Percentiles rank a stretch among this genome's conserved stretches.
Conservation (phyloP, 192 early-diverging fungal genomes). For the Coemansia sp. region DNA sequence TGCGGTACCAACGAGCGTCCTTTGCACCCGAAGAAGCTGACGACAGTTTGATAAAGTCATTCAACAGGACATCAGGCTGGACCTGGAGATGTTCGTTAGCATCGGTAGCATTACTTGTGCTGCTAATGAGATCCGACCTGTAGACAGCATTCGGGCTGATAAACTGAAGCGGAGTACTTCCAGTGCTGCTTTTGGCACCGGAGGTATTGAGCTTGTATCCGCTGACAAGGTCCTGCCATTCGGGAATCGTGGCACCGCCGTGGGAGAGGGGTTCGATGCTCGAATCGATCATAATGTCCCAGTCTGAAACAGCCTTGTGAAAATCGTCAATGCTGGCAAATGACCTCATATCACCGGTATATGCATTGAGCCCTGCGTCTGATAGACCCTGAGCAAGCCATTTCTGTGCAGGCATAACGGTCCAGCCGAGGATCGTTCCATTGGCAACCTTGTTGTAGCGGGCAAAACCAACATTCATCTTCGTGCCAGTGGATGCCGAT, state of each 20-base stretch:
- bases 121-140: slow-evolving; percentile 64
- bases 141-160: slow-evolving; percentile 62
- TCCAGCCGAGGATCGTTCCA: slow-evolving; percentile 40
- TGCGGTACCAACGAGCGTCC: slow-evolving; percentile 69
- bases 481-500: slow-evolving; percentile 2
- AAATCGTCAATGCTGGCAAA: slow-evolving; percentile 55
- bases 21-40: slow-evolving; percentile 51
- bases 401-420: slow-evolving; percentile 37
- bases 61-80: slow-evolving; percentile 60
- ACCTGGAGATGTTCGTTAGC: slow-evolving; percentile 69
- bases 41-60: slow-evolving; percentile 52
- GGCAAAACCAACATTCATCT: slow-evolving; percentile 33
- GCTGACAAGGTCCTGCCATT: slow-evolving; percentile 36
- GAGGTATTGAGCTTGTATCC: slow-evolving; percentile 28
- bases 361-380: slow-evolving; percentile 60
- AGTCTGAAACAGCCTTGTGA: slow-evolving; percentile 51
- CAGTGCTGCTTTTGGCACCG: neutral
- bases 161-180: slow-evolving; percentile 44
- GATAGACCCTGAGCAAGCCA: slow-evolving; percentile 56
- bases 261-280: slow-evolving; percentile 53
- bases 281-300: slow-evolving; percentile 66
- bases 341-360: slow-evolving; percentile 17
- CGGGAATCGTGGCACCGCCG: slow-evolving; percentile 57
- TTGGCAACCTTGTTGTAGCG: slow-evolving; percentile 53
- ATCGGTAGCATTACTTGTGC: slow-evolving; percentile 65